Conservation (phyloP, 2,329 filamentous ascomycete genomes). For the Gaeumannomyces sp. region DNA sequence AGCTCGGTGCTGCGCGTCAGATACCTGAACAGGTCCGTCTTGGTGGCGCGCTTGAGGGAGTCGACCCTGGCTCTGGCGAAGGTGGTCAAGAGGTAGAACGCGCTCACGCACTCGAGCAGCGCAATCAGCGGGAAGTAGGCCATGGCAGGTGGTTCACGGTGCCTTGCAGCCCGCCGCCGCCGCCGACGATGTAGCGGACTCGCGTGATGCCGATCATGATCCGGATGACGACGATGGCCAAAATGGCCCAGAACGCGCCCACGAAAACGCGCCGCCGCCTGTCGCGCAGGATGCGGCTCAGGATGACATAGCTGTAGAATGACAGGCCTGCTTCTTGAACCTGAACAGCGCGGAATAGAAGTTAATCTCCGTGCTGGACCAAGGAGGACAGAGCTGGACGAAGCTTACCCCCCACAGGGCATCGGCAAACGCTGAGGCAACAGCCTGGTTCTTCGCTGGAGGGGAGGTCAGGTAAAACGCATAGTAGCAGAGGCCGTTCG, state of each 20-base stretch:
- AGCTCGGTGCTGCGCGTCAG: constrained; percentile 35
- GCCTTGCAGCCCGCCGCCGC: constrained; percentile 18
- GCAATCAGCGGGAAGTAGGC: constrained; percentile 36
- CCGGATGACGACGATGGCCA: constrained; percentile 44
- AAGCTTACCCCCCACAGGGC: no score
- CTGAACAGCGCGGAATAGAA: no score
- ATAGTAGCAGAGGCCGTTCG: constrained; percentile 38
- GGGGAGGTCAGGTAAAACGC: no score
- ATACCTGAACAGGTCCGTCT: constrained; percentile 29
- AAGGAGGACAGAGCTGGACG: no score
- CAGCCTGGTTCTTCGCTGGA: no score
- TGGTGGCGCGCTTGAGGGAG: constrained; percentile 24
- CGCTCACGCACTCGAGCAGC: constrained; percentile 31
- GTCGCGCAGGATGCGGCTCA: constrained; percentile 42
- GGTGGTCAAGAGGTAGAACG: constrained; percentile 31
- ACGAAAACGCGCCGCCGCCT: constrained; percentile 36
- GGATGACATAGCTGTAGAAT: constrained; percentile 45
- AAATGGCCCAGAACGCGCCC: constrained; percentile 48
- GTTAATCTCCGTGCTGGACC: no score
- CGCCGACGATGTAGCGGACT: background rate
- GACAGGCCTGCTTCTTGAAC: constrained; percentile 38
- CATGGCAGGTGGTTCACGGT: constrained; percentile 31
- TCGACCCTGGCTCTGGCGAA: constrained; percentile 21
- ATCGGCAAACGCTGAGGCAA: no score
- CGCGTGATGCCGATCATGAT: constrained; percentile 25